Evolutionary conservation across 768 basidiomycete genomes (phyloP), one percentile per base, ranked within the genome.

Genomic region (Tulasnella sp.): DNA sequence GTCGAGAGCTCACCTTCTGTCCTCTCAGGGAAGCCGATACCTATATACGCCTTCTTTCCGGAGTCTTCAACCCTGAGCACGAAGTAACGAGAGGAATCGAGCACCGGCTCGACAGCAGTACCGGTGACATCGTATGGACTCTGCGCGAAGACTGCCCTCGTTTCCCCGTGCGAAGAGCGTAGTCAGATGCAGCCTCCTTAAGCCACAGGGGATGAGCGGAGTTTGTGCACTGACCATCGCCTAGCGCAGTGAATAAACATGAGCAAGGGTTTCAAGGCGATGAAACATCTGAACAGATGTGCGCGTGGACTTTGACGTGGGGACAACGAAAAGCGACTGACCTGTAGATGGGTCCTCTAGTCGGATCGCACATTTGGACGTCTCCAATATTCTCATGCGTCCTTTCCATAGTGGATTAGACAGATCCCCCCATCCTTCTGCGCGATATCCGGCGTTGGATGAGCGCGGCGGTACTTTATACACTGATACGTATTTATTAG

Each of bases 1-100:
- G 34, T 38, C 15, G 34, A n/a, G 34, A 25, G 42, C 54, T 21
- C 44, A 55, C 88, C 87, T 65, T 92, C 90, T 7, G 87, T 78
- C 22, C 91, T 79, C 68, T 93, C 92, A 21, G 79, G 78, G 69
- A 92, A 97, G 15, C 92, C 92, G 79, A 96, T 84, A 4, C 92
- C 92, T 59, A 97, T 90, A 67, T 90, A 92, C 1, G 93, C 92
- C 68, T 88, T 86, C 70, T 79, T 83, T 21, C 90, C 90, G 15
- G 75, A 76, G 65, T 93, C 92, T 69, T 96, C 92, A 2, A 96
- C 86, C 55, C 90, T 79, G 43, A 96, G 75, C 15, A 94, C 92
- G 68, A 97, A 97, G 69, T 97, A 97, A 49, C 92, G 82, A 10
- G 92, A 93, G 1, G 91, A 93, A 69, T 97, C 92, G 25, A 96